Base-by-base conservation (phyloP, 495 filamentous ascomycete species). In the Trichoderma orchidacearum region DNA sequence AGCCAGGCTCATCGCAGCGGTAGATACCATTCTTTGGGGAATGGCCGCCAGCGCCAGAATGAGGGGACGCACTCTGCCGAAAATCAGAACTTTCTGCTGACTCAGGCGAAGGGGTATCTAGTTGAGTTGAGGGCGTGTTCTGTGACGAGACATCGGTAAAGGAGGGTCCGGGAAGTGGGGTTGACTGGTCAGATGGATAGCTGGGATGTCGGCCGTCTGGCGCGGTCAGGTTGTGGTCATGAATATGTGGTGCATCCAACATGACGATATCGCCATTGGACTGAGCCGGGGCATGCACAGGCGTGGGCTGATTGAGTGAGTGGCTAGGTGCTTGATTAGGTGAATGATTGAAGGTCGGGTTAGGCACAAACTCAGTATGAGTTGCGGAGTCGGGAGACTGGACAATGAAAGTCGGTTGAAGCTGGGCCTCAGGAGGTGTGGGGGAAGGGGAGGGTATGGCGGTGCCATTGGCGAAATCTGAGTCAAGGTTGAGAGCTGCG, bases 1-100 rank as follows among this genome's bases (percentile, higher is more conserved):
- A 77, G 7, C 53, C 53, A 27, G 53, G 53, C 35, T 68, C 64
- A 28, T 70, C 67, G 57, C 75, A 77, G 7, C 61, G 54, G 18
- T 65, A 69, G 9, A 62, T 57, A 9, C 53, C 53, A 9, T 15
- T 35, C 27, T 63, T 63, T 0, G 67, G 57, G 4, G 68, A 63
- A 63, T 62, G 36, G 62, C 65, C 17, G 58, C 56, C 54, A 59
- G 59, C 55, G 60, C 58, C 17, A 7, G 41, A 48, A 55, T 56
- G 13, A 48, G 45, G 51, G 60, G 61, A 51, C 58, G 63, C 21
- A 17, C 58, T 56, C 8, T 56, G 45, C 29, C 50, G 25, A 6
- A 29, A 48, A 21, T 51, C 34, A 13, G 58, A 59, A 28, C 48
- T 45, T 34, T 55, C 28, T n/a, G 38, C n/a, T n/a, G 58, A 59